phyloP scores from a whole-genome alignment of 192 early-diverging fungal genomes.

The Gaertneriomyces semiglobifer region DNA sequence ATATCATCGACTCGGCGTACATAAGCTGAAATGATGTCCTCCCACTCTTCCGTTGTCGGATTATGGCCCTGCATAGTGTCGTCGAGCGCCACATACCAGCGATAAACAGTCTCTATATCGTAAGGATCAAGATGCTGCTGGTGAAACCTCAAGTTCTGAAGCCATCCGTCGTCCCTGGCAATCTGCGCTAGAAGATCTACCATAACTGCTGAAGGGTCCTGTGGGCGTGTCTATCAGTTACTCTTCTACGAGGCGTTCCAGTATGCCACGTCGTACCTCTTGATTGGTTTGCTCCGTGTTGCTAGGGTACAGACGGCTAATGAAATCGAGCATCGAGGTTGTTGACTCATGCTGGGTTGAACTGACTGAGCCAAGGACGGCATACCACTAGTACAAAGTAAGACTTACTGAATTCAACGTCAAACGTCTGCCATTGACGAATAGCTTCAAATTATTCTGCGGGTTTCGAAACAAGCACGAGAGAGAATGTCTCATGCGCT shows the following conservation, averaged over 20 bases:
- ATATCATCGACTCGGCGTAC: neutral
- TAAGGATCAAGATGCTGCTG: slow-evolving; percentile 28
- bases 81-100: slow-evolving; percentile 6
- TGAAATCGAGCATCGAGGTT: too few species aligned
- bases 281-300: too few species aligned
- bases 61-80: slow-evolving; percentile 2
- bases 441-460: slow-evolving; percentile 56
- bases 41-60: slow-evolving; percentile 19
- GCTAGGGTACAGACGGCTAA: too few species aligned
- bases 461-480: slow-evolving; percentile 39
- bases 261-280: too few species aligned
- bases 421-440: slow-evolving; percentile 38
- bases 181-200: slow-evolving; percentile 9
- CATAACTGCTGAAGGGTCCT: too few species aligned
- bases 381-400: neutral
- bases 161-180: slow-evolving; percentile 4
- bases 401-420: slow-evolving; percentile 7
- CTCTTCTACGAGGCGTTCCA: too few species aligned
- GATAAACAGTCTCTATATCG: slow-evolving; percentile 29
- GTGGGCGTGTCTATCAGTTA: too few species aligned
- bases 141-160: slow-evolving; percentile 8
- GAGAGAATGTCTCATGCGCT: slow-evolving; percentile 38
- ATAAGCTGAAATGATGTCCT: slow-evolving; percentile 8
- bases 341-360: too few species aligned
- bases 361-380: too few species aligned